Evolutionary conservation across 2,329 filamentous ascomycete genomes (phyloP), one percentile per base, ranked within the genome.

Genomic region (Penicillium sp.): DNA sequence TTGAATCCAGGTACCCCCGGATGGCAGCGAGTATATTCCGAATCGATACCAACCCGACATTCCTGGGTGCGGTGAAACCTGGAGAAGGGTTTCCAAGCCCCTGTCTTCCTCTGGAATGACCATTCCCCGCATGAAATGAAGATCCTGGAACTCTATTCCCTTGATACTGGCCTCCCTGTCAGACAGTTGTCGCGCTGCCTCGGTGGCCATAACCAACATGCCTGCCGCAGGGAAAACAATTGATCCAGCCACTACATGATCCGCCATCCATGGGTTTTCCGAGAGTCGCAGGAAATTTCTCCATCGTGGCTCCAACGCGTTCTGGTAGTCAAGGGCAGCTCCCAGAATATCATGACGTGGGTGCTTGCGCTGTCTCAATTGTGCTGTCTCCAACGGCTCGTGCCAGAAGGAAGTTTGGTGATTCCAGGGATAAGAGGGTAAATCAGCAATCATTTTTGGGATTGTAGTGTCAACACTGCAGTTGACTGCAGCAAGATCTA

Each of bases 351-450:
- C 63, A 50, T 62, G 60, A 8, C 63, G 59, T 2, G 56, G 51
- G 39, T 60, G 51, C 16, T 60, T 52, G 4, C 65, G 63, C 38
- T 70, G 64, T 7, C 66, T 57, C 44, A 64, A 51, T 23, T 68
- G 65, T 1, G 59, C 49, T 26, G 54, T 59, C 7, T 61, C 42
- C 3, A 59, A 23, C 0, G 56, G 53, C 40, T 79, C 76, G 8
- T 62, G 44, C 76, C 76, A 78, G 58, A 74, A 75, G 0, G 32
- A 61, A 2, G 63, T 65, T 4, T 70, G 68, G 38, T 75, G 74
- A 43, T 78, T 70, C 62, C 75, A 79, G 0, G 74, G 69, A 50
- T 79, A 79, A 1, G 68, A 58, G 0, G 77, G 76, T 1, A 73
- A 64, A 44, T 76, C 70, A 2, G 58, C 23, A 45, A 61, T 14